Evolutionary conservation across 2,329 filamentous ascomycete species (phyloP), one percentile per base, ranked within the genome.

Genomic region (Calonectria multiphialidica): DNA sequence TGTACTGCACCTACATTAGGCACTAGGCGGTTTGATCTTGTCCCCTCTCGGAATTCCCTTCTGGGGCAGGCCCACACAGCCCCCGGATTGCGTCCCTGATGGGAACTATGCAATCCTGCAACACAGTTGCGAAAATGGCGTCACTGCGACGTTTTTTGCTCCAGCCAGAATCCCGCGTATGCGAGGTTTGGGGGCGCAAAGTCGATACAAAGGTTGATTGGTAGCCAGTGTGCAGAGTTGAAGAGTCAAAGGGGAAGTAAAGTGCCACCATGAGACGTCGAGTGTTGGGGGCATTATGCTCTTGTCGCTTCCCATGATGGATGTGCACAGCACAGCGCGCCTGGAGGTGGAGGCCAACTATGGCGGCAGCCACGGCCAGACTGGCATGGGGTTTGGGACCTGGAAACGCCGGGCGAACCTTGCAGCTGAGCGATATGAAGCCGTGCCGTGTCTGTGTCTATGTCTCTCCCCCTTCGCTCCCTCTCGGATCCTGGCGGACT

Each of bases 101-200:
- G 44, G 73, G 47, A 71, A 40, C 63, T 68, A 73, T 76, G 73
- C 70, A 77, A 79, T 76, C 61, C 59, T 68, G 71, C 65, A 55
- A 62, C 63, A 59, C 23, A 70, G 66, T 75, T 76, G 72, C 75
- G 66, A 75, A 71, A 33, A 79, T 79, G 76, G 76, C 77, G 76
- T 79, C 77, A 79, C 77, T 76, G 69, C 61, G 40, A 69, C 70
- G 62, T 64, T 42, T 57, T 68, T 70, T 71, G 74, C 72, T 75
- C 78, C 72, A 62, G 72, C 75, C 71, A 75, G 44, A 44, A 66
- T 62, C 44, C 44, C 53, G n/a, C 53, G 44, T 35, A 44, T 61
- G 44, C 21, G 18, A 49, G 53, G 44, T 44, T 61, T 66, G 44
- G 63, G 63, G 63, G 63, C 35, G 66, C 44, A 47, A 53, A 40